Percentiles rank a stretch among this genome's conserved stretches.
Conservation (phyloP, 352 stramenopile species). For the Thalassiosira exigua region DNA sequence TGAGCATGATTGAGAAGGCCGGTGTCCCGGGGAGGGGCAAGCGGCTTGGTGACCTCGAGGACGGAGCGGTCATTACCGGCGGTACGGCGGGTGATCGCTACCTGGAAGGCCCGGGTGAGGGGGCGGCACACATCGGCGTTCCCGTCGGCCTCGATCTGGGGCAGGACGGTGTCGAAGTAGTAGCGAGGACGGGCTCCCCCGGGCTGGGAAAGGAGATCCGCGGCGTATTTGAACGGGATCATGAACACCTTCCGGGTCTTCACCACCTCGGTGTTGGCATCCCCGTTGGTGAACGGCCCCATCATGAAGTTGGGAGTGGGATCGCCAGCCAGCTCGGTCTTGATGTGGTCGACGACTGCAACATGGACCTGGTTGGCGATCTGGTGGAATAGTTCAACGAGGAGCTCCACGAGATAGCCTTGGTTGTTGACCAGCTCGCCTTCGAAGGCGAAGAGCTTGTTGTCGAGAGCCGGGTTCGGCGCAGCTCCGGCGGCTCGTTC, state of each 20-base stretch:
- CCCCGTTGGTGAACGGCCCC: conserved; percentile 5
- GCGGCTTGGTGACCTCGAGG: background rate
- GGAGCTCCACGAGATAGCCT: background rate
- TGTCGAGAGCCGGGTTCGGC: conserved; percentile 3
- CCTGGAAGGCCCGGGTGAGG: conserved; percentile 5
- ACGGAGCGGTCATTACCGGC: background rate
- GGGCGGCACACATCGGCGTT: conserved; percentile 1
- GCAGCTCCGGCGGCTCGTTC: conserved; percentile 1
- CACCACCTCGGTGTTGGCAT: background rate
- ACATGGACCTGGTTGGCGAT: conserved; percentile 1
- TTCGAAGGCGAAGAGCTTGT: conserved; percentile 12
- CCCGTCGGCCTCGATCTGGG: conserved; percentile 7
- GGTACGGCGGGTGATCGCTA: background rate
- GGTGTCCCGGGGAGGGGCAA: background rate
- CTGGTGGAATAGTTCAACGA: conserved; percentile 10
- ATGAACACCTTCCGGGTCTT: background rate
- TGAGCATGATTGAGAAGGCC: background rate
- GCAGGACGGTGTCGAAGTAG: conserved; percentile 14
- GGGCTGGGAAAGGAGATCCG: conserved; percentile 3
- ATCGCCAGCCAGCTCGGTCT: conserved; percentile 3
- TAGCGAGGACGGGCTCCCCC: conserved; percentile 10
- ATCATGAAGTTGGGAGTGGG: background rate
- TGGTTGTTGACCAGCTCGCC: conserved; percentile 7
- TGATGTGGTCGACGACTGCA: background rate
- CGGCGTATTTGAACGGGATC: conserved; percentile 7